Evolutionary conservation across 2,329 filamentous ascomycete species (phyloP).

Genomic region (Beauveria sp.): DNA sequence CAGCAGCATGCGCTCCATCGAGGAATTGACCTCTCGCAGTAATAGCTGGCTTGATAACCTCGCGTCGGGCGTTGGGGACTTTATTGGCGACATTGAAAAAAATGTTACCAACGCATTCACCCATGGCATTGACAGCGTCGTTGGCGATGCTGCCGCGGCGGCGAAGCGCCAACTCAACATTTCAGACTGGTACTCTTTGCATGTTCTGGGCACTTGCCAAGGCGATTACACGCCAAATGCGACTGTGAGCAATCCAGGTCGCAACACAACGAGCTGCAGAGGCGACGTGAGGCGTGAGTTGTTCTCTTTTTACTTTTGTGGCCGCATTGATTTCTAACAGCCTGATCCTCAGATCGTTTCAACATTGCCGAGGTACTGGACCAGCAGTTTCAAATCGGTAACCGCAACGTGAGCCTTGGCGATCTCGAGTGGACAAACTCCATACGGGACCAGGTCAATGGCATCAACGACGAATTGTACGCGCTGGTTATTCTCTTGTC

Average conservation of each 20-base stretch:
- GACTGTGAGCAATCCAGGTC: constrained; percentile 27
- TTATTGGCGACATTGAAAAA: background rate
- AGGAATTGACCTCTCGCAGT: background rate
- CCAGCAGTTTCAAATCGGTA: constrained; percentile 37
- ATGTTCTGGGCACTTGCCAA: constrained; percentile 40
- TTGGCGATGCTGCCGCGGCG: constrained; percentile 32
- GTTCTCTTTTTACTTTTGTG: background rate
- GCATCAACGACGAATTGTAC: constrained; percentile 42
- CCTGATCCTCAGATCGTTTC: constrained; percentile 18
- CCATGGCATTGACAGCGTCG: constrained; percentile 32
- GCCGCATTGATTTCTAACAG: background rate
- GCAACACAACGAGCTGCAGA: constrained; percentile 40
- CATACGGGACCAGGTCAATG: constrained; percentile 39
- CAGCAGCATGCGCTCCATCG: background rate
- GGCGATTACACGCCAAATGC: constrained; percentile 38
- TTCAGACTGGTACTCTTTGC: constrained; percentile 44
- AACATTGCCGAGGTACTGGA: constrained; percentile 42
- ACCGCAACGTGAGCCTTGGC: constrained; percentile 35
- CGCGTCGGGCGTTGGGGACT: background rate
- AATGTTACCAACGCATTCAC: constrained; percentile 19
- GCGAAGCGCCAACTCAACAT: constrained; percentile 37
- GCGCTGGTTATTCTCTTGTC: constrained; percentile 42
- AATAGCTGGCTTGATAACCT: background rate
- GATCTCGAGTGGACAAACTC: constrained; percentile 37
- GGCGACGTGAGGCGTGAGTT: constrained; percentile 31